Conservation (phyloP, 768 basidiomycete species). For the Pulveroboletus ravenelii region DNA sequence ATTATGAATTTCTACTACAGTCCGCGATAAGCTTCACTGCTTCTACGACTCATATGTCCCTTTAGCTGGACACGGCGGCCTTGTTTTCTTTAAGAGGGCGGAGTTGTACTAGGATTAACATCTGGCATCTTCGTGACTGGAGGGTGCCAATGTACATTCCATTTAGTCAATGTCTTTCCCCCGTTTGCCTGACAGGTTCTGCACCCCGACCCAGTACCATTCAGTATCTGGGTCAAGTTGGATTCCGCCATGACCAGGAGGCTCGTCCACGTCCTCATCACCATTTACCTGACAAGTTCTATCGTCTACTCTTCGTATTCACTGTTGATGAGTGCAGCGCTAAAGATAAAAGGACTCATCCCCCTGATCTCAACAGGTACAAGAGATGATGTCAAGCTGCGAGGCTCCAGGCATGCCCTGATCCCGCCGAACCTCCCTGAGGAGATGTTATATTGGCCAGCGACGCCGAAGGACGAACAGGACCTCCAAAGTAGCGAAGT, state of each 20-base stretch:
- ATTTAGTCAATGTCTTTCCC: neutral
- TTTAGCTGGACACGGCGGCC: neutral
- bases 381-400: neutral
- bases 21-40: neutral
- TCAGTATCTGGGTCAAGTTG: neutral
- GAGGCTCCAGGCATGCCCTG: neutral
- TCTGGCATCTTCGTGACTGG: neutral
- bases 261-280: constrained; percentile 12
- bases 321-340: constrained; percentile 13
- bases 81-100: neutral
- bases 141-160: constrained; percentile 16
- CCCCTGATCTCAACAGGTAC: neutral
- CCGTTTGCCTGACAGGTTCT: neutral
- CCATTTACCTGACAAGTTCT: constrained; percentile 25
- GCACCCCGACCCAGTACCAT: neutral
- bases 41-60: neutral
- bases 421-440: constrained; percentile 6
- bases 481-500: constrained; percentile 8
- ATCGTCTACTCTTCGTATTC: constrained; percentile 31
- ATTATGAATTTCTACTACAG: neutral
- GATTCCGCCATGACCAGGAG: constrained; percentile 8
- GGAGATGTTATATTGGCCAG: constrained; percentile 22
- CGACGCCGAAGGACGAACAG: neutral
- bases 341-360: constrained; percentile 8
- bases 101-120: neutral